Evolutionary conservation across 2,329 filamentous ascomycete species (phyloP).

Genomic region (Drechslera avenae): DNA sequence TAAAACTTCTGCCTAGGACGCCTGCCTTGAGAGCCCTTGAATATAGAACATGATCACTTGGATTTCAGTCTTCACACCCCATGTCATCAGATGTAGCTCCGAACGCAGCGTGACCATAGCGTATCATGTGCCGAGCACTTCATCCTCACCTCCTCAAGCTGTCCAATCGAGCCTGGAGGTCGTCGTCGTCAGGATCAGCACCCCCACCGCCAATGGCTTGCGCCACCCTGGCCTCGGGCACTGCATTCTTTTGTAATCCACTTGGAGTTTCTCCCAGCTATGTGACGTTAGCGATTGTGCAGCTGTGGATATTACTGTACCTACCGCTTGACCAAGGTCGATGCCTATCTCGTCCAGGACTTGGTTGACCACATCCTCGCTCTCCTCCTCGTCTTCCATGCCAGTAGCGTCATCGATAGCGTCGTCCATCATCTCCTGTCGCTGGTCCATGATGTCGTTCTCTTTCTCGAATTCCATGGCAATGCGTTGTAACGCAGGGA

Average conservation of each 20-base stretch:
- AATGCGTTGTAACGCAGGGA: slow-evolving; percentile 91
- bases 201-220: slow-evolving; percentile 77
- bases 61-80: background rate
- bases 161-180: slow-evolving; percentile 90
- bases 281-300: slow-evolving; percentile 16
- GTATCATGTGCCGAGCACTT: background rate
- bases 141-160: slow-evolving; percentile 67
- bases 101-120: slow-evolving; percentile 2
- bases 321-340: slow-evolving; percentile 85
- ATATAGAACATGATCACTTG: background rate
- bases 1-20: no score
- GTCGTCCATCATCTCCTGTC: slow-evolving; percentile 99
- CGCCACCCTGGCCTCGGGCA: slow-evolving; percentile 77
- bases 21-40: no score
- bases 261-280: slow-evolving; percentile 92
- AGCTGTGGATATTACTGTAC: slow-evolving; percentile 38
- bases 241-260: slow-evolving; percentile 74
- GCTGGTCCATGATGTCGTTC: slow-evolving; percentile 99
- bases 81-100: background rate
- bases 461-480: slow-evolving; percentile 99
- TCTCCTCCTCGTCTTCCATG: slow-evolving; percentile 87
- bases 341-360: slow-evolving; percentile 96
- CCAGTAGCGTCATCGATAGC: slow-evolving; percentile 97
- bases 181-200: slow-evolving; percentile 82
- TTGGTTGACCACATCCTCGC: slow-evolving; percentile 95